Percentiles rank a stretch among this genome's conserved stretches.
phyloP scores from a whole-genome alignment of 1,284 basidiomycete species.

The Wolfiporia cocos region DNA sequence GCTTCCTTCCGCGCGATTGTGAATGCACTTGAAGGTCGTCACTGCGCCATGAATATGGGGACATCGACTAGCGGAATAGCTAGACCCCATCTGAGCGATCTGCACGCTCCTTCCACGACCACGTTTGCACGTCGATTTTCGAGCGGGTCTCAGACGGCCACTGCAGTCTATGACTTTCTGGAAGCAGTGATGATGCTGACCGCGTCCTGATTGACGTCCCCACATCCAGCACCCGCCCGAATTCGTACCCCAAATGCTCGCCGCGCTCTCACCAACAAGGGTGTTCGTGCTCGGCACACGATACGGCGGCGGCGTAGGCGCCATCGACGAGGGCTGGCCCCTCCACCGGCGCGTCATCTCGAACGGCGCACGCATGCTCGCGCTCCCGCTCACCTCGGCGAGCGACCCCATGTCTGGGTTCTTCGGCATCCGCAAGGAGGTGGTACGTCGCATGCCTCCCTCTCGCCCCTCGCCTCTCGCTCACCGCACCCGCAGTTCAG shows the following conservation, averaged over 20 bases:
- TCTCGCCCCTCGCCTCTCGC: neutral
- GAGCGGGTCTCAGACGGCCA: too few species aligned
- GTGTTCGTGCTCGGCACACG: conserved; percentile 37
- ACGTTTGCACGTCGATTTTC: too few species aligned
- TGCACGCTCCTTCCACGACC: too few species aligned
- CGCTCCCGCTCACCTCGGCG: conserved; percentile 33
- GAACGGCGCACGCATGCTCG: conserved; percentile 35
- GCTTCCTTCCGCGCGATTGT: too few species aligned
- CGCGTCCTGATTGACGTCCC: neutral
- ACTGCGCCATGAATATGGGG: too few species aligned
- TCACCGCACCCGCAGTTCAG: conserved; percentile 18
- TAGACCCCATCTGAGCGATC: too few species aligned
- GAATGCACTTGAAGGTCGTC: too few species aligned
- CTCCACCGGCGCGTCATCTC: conserved; percentile 37
- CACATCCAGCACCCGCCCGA: conserved; percentile 34
- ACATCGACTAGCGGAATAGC: too few species aligned
- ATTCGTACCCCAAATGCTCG: conserved; percentile 31
- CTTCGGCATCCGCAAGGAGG: conserved; percentile 36
- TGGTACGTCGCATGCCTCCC: conserved; percentile 20
- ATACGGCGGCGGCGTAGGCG: conserved; percentile 33
- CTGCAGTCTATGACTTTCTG: neutral
- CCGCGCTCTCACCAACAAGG: conserved; percentile 25
- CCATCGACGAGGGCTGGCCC: conserved; percentile 39
- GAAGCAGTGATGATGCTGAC: neutral
- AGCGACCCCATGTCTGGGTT: conserved; percentile 42